Evolutionary conservation across 495 filamentous ascomycete genomes (phyloP).

Genomic region (Aspergillus conjunctus): DNA sequence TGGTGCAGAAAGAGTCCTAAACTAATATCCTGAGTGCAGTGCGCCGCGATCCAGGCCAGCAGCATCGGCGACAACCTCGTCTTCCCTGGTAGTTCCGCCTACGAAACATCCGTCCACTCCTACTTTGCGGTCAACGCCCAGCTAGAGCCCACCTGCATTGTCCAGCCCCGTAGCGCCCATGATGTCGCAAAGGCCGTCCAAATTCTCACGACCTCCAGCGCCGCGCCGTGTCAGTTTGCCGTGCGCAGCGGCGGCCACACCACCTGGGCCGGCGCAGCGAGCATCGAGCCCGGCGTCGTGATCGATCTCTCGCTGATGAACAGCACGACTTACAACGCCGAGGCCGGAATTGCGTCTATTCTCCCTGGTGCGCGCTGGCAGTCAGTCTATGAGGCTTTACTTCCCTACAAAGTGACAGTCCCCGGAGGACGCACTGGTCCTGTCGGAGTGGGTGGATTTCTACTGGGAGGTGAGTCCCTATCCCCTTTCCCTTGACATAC

Average conservation of each 20-base stretch:
- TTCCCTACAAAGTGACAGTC: conserved; percentile 33
- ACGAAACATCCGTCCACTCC: conserved; percentile 24
- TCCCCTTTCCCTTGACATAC: background rate
- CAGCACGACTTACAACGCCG: conserved; percentile 38
- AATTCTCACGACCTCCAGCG: conserved; percentile 22
- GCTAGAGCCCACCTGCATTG: conserved; percentile 38
- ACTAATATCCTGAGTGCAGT: too few species aligned
- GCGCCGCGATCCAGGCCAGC: conserved; percentile 9
- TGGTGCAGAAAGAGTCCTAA: too few species aligned
- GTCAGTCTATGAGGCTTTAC: conserved; percentile 44
- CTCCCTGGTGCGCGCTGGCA: conserved; percentile 48
- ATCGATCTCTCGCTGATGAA: conserved; percentile 55
- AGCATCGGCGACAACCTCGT: conserved; percentile 11
- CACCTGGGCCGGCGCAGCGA: conserved; percentile 36
- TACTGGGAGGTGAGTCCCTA: conserved; percentile 39
- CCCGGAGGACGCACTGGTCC: conserved; percentile 44
- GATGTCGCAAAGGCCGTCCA: conserved; percentile 41
- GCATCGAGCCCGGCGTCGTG: conserved; percentile 49
- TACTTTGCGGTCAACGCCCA: conserved; percentile 39
- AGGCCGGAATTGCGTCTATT: conserved; percentile 40
- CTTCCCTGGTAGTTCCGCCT: conserved; percentile 14
- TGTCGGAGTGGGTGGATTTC: conserved; percentile 47
- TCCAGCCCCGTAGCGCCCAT: conserved; percentile 33
- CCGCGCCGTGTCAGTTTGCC: conserved; percentile 44
- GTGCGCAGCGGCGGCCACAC: conserved; percentile 53